Percentiles rank a stretch among this genome's conserved stretches.
Conservation (phyloP, 345 rosid genomes). For the Eucalyptus viminalis region DNA sequence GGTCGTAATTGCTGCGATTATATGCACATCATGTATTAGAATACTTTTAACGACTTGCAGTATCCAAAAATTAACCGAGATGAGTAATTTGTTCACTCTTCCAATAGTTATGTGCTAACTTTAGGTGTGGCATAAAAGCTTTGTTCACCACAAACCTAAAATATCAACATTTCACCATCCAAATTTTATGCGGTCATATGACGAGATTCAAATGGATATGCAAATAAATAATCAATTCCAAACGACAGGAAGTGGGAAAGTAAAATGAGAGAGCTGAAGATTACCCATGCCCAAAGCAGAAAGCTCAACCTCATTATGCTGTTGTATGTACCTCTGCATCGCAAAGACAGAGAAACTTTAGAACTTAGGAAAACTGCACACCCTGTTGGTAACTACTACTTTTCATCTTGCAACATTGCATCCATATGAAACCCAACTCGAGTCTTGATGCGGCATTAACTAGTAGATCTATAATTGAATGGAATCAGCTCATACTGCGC, state of each 20-base stretch:
- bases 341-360: neutral
- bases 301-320: slow-evolving; percentile 83
- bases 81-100: neutral
- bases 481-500: neutral
- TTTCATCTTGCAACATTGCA: neutral
- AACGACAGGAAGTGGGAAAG: neutral
- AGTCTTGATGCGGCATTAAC: neutral
- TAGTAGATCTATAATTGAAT: neutral
- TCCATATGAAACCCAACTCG: neutral
- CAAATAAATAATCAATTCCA: neutral
- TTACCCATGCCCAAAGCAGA: slow-evolving; percentile 96
- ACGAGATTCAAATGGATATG: neutral
- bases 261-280: neutral
- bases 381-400: neutral
- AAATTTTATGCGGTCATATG: neutral
- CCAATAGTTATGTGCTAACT: neutral
- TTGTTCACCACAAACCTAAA: neutral
- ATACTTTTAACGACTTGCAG: neutral
- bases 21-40: neutral
- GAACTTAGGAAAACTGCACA: neutral
- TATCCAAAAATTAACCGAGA: neutral
- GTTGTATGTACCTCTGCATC: slow-evolving; percentile 81
- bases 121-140: neutral
- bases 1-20: slow-evolving; percentile 49
- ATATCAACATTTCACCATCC: neutral